Evolutionary conservation across 129 eudicot genomes (phyloP).

Genomic region (Cynara cardunculus): DNA sequence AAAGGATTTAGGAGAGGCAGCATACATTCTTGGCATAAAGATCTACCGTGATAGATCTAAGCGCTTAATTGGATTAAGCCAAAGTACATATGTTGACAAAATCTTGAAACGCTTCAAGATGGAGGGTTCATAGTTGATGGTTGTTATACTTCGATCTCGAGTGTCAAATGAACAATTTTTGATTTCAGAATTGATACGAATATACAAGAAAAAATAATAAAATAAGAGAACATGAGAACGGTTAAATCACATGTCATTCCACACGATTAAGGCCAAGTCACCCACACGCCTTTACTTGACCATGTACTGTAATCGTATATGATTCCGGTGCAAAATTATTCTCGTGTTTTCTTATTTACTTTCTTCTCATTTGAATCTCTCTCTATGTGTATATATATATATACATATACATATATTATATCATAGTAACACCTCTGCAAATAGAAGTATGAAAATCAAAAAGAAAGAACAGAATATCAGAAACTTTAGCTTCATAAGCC

Average conservation of each 20-base stretch:
- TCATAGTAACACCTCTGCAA: background rate
- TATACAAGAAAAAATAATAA: background rate
- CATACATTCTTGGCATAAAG: no score
- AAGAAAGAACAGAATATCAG: background rate
- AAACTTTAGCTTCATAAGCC: constrained; percentile 9
- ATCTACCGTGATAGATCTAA: no score
- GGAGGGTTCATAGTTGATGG: background rate
- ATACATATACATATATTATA: no score
- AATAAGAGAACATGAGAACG: background rate
- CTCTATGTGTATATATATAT: no score
- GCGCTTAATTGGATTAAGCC: no score
- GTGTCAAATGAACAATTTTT: background rate
- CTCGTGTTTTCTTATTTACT: background rate
- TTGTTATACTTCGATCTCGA: background rate
- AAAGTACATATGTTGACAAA: no score
- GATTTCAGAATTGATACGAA: background rate
- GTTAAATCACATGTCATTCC: no score
- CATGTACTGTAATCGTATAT: no score
- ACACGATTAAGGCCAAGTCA: background rate
- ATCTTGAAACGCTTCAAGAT: no score
- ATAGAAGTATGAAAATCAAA: constrained; percentile 5
- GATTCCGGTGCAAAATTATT: no score
- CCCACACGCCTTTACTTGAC: no score
- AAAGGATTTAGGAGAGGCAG: no score
- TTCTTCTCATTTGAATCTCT: background rate